A percentile compares a stretch with the other conserved stretches of the same genome.
Conservation (phyloP, 257 asterid genomes). For the Solanum chmielewskii region DNA sequence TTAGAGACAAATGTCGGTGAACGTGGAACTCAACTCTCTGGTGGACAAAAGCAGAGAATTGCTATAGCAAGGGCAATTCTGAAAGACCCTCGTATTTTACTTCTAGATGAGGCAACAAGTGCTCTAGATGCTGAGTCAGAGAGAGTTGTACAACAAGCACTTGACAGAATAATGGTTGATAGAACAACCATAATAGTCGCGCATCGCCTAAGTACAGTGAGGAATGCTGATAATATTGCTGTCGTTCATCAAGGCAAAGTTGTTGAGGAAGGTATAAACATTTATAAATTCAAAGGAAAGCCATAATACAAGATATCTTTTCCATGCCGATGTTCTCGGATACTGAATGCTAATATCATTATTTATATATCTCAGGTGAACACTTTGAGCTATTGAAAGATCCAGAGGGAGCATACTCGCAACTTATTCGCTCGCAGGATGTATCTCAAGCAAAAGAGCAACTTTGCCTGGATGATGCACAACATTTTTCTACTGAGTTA, state of each 20-base stretch:
- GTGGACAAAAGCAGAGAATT: neutral
- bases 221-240: neutral
- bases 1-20: neutral
- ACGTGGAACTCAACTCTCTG: neutral
- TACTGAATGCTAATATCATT: neutral
- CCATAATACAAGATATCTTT: neutral
- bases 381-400: neutral
- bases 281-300: neutral
- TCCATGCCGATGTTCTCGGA: neutral
- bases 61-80: neutral
- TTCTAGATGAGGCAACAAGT: neutral
- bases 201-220: neutral
- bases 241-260: neutral
- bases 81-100: neutral
- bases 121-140: neutral
- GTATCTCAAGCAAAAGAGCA: neutral
- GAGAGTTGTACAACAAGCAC: neutral
- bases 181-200: neutral
- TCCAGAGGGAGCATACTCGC: neutral
- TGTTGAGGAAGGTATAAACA: neutral
- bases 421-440: neutral
- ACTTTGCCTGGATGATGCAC: neutral
- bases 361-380: neutral
- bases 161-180: neutral
- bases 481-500: neutral